Evolutionary conservation across 2,329 filamentous ascomycete genomes (phyloP), one percentile per base, ranked within the genome.

Genomic region (Botrytis fragariae): DNA sequence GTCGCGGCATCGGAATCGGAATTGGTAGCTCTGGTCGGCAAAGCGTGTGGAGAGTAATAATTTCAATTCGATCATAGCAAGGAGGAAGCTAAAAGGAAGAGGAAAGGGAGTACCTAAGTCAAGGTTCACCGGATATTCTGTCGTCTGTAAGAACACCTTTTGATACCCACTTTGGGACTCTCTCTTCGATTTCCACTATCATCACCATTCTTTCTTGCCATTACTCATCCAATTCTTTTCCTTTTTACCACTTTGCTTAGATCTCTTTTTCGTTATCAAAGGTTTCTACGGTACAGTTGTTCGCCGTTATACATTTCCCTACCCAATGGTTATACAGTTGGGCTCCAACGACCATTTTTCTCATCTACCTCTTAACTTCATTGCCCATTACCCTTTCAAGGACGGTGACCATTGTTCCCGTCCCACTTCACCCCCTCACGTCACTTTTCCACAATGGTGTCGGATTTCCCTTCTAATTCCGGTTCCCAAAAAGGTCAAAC

Each of bases 121-220:
- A 61, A 68, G 63, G 51, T 51, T 72, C 68, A 37, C 25, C 25
- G 45, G 51, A 29, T n/a, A 69, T 39, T 32, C 32, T 22, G 14
- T 51, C 35, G 18, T 45, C 29, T 69, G 71, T 72, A 72, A 72
- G 71, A 72, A 51, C 35, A 54, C 22, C 64, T 72, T 72, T 42
- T 16, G 62, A 45, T 45, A 65, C 51, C 51, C 39, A 72, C 9
- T 39, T 48, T 32, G 39, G 16, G 18, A 60, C 7, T 57, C 51
- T 42, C 18, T 68, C 51, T 29, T 57, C 16, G 29, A 59, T 32
- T 18, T 37, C 25, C 62, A 72, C 60, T 12, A 35, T n/a, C 45
- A 16, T 71, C 42, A 9, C 39, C 42, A 6, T 25, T 8, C 32
- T 4, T 51, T 18, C n/a, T 18, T 18, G 22, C 20, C 35, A 29